These are phyloP conservation scores for Penicillium sp. DNA, from an alignment of 2,329 filamentous ascomycete genomes.

Conservation along the genomic window DNA sequence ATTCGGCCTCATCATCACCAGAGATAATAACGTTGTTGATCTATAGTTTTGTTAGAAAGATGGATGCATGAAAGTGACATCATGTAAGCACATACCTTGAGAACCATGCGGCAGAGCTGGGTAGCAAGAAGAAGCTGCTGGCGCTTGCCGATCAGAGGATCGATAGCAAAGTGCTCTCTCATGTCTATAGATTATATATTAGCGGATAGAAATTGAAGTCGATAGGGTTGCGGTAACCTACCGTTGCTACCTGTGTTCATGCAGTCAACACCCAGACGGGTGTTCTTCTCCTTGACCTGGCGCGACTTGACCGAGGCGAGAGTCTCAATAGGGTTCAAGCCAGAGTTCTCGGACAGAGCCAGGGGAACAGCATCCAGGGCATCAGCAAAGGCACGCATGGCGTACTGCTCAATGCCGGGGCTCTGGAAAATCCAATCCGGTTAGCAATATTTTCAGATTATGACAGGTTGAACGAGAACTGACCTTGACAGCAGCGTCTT, in stretches of 20 bases:
- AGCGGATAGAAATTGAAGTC: neutral
- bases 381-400: conserved; percentile 96
- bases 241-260: conserved; percentile 92
- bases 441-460: conserved; percentile 11
- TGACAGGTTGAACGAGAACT: conserved; percentile 16
- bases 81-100: conserved; percentile 81
- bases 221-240: conserved; percentile 43
- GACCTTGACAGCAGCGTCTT: conserved; percentile 86
- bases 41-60: conserved; percentile 39
- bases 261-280: conserved; percentile 90
- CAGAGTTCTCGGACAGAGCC: conserved; percentile 96
- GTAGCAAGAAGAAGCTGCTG: conserved; percentile 96
- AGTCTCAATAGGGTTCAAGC: conserved; percentile 92
- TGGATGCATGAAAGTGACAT: no score
- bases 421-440: conserved; percentile 56
- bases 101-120: conserved; percentile 95
- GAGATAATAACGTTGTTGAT: conserved; percentile 94
- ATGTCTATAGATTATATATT: conserved; percentile 66
- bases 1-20: conserved; percentile 84
- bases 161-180: conserved; percentile 97
- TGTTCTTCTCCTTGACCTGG: conserved; percentile 84
- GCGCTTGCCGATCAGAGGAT: conserved; percentile 96
- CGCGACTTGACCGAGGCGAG: conserved; percentile 94
- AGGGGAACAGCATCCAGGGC: conserved; percentile 92
- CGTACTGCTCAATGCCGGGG: conserved; percentile 96